These are phyloP conservation scores for Aschersonia sp. DNA, from an alignment of 2,329 filamentous ascomycete species.

Conservation along the genomic window DNA sequence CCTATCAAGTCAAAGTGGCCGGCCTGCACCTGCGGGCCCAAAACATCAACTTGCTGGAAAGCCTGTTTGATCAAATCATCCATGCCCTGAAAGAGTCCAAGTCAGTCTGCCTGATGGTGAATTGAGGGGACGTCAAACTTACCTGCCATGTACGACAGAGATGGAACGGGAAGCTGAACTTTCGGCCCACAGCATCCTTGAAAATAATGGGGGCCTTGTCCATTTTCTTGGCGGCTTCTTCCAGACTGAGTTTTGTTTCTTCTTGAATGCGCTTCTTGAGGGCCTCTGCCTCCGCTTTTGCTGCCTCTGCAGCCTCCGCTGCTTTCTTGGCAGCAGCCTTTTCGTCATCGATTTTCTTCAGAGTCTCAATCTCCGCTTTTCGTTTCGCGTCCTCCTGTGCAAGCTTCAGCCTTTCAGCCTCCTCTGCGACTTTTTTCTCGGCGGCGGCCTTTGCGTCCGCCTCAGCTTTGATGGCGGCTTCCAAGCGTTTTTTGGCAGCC, in stretches of 20 bases:
- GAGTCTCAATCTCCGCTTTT: constrained; percentile 23
- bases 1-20: constrained; percentile 72
- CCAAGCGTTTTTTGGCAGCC: constrained; percentile 25
- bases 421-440: constrained; percentile 25
- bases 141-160: constrained; percentile 74
- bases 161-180: constrained; percentile 84
- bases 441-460: constrained; percentile 27
- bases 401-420: constrained; percentile 23
- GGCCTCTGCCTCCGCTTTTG: constrained; percentile 45
- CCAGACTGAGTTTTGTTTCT: constrained; percentile 32
- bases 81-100: constrained; percentile 47
- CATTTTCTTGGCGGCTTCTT: constrained; percentile 34
- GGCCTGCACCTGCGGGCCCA: constrained; percentile 61
- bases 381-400: constrained; percentile 23
- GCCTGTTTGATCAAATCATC: constrained; percentile 76
- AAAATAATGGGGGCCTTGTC: constrained; percentile 70
- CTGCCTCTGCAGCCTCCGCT: constrained; percentile 26
- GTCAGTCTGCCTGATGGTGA: too few species aligned
- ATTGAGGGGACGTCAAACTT: constrained; percentile 19
- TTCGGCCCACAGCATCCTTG: constrained; percentile 81
- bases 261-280: constrained; percentile 41
- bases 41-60: constrained; percentile 62
- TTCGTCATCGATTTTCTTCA: constrained; percentile 24
- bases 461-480: constrained; percentile 25
- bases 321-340: constrained; percentile 25